Evolutionary conservation across 768 basidiomycete genomes (phyloP).

Genomic region (Jaapia argillacea): DNA sequence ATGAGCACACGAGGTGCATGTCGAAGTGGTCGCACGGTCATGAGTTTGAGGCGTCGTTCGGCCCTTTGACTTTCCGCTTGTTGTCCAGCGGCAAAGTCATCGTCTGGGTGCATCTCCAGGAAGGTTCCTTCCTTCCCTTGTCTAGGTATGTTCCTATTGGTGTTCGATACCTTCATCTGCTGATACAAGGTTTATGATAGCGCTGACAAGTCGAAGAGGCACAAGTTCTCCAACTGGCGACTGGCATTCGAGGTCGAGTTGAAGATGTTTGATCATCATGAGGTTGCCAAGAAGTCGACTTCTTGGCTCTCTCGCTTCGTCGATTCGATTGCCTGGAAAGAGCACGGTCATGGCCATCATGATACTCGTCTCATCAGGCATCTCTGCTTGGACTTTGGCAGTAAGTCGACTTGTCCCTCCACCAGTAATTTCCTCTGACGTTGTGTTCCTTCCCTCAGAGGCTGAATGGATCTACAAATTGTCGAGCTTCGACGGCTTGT

Average conservation of each 20-base stretch:
- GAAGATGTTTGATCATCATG: conserved; percentile 3
- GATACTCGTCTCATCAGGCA: too few species aligned
- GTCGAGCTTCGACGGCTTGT: conserved; percentile 7
- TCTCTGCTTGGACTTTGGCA: conserved; percentile 8
- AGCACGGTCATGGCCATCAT: conserved; percentile 2
- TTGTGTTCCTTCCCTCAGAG: neutral
- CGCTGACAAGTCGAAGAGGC: too few species aligned
- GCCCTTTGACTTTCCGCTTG: conserved; percentile 7
- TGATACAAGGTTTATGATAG: too few species aligned
- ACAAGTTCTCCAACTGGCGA: conserved; percentile 4
- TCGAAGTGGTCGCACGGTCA: conserved; percentile 4
- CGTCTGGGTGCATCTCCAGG: conserved; percentile 5
- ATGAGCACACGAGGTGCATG: conserved; percentile 3
- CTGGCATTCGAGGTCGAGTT: conserved; percentile 11
- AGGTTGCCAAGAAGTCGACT: neutral
- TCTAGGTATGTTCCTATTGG: too few species aligned
- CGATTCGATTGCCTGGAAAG: conserved; percentile 1
- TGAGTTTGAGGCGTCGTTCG: conserved; percentile 8
- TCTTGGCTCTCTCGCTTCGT: neutral
- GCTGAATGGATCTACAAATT: conserved; percentile 9
- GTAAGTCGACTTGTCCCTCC: conserved; percentile 7
- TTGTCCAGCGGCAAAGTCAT: conserved; percentile 9
- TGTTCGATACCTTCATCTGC: too few species aligned
- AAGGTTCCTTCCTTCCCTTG: conserved; percentile 4
- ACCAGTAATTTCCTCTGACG: neutral